phyloP scores from a whole-genome alignment of 2,329 filamentous ascomycete species.

The Ophiocordyceps sinensis region DNA sequence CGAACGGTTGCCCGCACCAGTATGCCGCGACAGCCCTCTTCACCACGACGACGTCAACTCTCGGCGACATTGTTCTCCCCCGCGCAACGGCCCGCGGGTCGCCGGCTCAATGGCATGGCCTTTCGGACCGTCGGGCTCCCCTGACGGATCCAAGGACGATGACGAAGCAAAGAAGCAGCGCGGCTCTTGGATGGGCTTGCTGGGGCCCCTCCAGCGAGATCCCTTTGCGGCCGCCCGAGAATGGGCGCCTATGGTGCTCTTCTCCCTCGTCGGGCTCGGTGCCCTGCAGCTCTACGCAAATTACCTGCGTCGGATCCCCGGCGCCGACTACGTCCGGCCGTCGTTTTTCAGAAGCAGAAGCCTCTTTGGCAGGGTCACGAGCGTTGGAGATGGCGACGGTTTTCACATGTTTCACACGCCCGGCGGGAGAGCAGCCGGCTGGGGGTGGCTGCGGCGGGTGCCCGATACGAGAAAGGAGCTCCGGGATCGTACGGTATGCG shows the following conservation, averaged over 20 bases:
- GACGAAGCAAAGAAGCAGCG: slow-evolving; percentile 10
- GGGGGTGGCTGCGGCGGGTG: slow-evolving; percentile 78
- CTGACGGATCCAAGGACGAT: slow-evolving; percentile 9
- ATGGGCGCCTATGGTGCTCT: slow-evolving; percentile 23
- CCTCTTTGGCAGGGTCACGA: slow-evolving; percentile 75
- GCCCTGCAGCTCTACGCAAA: slow-evolving; percentile 47
- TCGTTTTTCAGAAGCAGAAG: slow-evolving; percentile 60
- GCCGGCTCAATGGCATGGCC: slow-evolving; percentile 25
- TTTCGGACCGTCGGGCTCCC: slow-evolving; percentile 17
- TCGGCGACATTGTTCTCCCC: slow-evolving; percentile 1
- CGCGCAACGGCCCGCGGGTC: slow-evolving; percentile 13
- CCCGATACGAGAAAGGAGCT: slow-evolving; percentile 55
- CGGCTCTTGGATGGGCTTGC: slow-evolving; percentile 24
- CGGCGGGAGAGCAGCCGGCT: slow-evolving; percentile 72
- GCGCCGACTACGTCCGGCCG: slow-evolving; percentile 59
- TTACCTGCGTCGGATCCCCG: slow-evolving; percentile 75
- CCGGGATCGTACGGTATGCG: slow-evolving; percentile 58
- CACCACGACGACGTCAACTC: background rate
- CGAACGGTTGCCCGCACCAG: background rate
- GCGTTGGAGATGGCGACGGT: slow-evolving; percentile 91
- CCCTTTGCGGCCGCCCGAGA: slow-evolving; percentile 21
- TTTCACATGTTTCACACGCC: slow-evolving; percentile 93
- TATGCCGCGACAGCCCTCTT: background rate
- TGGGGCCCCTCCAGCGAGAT: slow-evolving; percentile 13
- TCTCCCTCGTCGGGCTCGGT: slow-evolving; percentile 22